Percentiles rank a stretch among this genome's conserved stretches.
Evolutionary conservation across 352 stramenopile genomes (phyloP).

Genomic region (Halophytophthora polymorphica): DNA sequence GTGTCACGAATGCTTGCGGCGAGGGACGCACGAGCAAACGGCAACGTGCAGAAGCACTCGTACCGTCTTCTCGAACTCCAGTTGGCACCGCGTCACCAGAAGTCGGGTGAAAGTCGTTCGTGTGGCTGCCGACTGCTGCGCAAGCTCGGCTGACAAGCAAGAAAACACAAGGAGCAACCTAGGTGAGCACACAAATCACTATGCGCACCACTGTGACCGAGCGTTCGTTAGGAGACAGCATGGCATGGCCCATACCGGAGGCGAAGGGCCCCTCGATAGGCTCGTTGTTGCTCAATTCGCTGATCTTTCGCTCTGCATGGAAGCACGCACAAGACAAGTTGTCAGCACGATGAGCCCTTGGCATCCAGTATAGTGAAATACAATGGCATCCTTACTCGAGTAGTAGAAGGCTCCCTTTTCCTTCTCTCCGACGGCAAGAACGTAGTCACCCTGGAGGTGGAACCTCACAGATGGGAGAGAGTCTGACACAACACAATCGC

Average conservation of each 20-base stretch:
- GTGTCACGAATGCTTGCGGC: neutral
- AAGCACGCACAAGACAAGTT: neutral
- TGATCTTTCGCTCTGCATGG: slow-evolving; percentile 45
- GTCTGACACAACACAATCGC: slow-evolving; percentile 6
- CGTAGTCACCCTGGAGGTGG: slow-evolving; percentile 26
- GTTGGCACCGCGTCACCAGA: slow-evolving; percentile 72
- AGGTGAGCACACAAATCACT: neutral
- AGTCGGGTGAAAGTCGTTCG: slow-evolving; percentile 72
- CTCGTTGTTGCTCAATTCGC: slow-evolving; percentile 57
- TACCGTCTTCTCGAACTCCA: slow-evolving; percentile 81
- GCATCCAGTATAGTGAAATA: neutral
- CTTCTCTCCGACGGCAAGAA: slow-evolving; percentile 51
- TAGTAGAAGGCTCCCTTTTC: slow-evolving; percentile 55
- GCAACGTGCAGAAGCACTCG: neutral
- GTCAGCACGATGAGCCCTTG: neutral
- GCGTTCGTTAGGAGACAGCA: neutral
- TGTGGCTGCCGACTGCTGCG: slow-evolving; percentile 40
- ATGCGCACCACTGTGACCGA: neutral
- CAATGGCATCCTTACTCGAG: slow-evolving; percentile 30
- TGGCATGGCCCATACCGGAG: slow-evolving; percentile 20
- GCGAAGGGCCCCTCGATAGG: slow-evolving; percentile 58
- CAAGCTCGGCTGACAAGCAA: slow-evolving; percentile 26
- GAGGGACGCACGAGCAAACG: neutral
- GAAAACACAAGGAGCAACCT: neutral
- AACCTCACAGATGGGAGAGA: slow-evolving; percentile 34